phyloP scores from a whole-genome alignment of 2,329 filamentous ascomycete genomes.

The Colletotrichum higginsianum region DNA sequence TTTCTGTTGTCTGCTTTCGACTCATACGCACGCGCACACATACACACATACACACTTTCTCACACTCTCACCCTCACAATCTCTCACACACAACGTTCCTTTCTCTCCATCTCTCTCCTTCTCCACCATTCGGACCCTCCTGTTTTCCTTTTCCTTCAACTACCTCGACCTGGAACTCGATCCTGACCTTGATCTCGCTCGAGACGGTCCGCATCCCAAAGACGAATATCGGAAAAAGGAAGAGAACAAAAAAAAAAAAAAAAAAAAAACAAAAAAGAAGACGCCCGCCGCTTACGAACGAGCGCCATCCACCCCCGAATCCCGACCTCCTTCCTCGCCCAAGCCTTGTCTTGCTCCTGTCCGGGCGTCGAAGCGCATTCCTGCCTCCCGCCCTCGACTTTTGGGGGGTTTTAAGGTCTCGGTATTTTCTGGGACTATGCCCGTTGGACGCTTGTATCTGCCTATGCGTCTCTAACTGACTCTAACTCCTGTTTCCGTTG shows the following conservation, averaged over 20 bases:
- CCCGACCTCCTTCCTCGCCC: background rate
- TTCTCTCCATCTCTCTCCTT: slow-evolving; percentile 2
- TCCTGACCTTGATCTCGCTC: background rate
- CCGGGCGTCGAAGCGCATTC: slow-evolving; percentile 15
- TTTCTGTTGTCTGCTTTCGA: slow-evolving; percentile 8
- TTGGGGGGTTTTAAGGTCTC: slow-evolving; percentile 1
- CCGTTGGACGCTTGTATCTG: slow-evolving; percentile 40
- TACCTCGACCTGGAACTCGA: background rate
- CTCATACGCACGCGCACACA: background rate
- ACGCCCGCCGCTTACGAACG: slow-evolving; percentile 9
- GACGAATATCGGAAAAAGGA: background rate
- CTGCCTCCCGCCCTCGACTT: slow-evolving; percentile 4
- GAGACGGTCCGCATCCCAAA: background rate
- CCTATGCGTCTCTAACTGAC: slow-evolving; percentile 13
- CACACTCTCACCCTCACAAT: background rate
- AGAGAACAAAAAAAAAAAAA: background rate
- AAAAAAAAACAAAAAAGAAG: background rate
- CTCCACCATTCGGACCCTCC: slow-evolving; percentile 11
- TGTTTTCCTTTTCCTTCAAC: slow-evolving; percentile 18
- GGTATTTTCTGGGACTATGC: slow-evolving; percentile 25
- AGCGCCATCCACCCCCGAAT: slow-evolving; percentile 4
- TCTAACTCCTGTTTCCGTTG: background rate
- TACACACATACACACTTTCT: background rate
- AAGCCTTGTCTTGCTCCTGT: background rate
- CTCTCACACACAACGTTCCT: slow-evolving; percentile 9